Percentiles rank a stretch among this genome's conserved stretches.
Evolutionary conservation across 2,329 filamentous ascomycete species (phyloP).

Genomic region (Monascus ruber): DNA sequence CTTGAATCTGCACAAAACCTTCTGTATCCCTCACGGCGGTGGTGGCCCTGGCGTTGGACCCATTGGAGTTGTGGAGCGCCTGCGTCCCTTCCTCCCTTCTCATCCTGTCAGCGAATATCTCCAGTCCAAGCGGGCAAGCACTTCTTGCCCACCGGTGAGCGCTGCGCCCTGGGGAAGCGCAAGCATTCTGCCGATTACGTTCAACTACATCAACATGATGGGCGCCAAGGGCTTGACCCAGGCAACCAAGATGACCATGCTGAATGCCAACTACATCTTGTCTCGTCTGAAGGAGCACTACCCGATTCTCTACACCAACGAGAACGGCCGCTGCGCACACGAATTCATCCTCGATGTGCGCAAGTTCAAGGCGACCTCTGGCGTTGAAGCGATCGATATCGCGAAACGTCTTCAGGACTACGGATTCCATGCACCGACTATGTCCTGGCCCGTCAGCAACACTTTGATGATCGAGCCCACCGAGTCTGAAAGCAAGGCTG

Average conservation of each 20-base stretch:
- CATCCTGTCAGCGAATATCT: constrained; percentile 49
- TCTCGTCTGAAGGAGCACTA: constrained; percentile 77
- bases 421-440: constrained; percentile 92
- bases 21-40: constrained; percentile 94
- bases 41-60: constrained; percentile 89
- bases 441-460: constrained; percentile 92
- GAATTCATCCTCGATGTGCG: constrained; percentile 93
- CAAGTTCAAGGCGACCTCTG: constrained; percentile 69
- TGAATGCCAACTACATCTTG: constrained; percentile 96
- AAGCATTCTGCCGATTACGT: constrained; percentile 85
- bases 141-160: constrained; percentile 57
- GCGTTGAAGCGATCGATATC: constrained; percentile 85
- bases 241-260: constrained; percentile 81
- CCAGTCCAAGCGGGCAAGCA: constrained; percentile 25
- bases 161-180: constrained; percentile 80
- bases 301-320: constrained; percentile 86
- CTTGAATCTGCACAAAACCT: constrained; percentile 96
- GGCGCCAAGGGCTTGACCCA: constrained; percentile 69
- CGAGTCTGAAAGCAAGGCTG: constrained; percentile 81
- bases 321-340: constrained; percentile 78
- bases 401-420: constrained; percentile 96
- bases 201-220: constrained; percentile 95
- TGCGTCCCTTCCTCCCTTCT: constrained; percentile 63
- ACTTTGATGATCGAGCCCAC: constrained; percentile 98
- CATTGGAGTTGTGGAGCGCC: constrained; percentile 78